A percentile compares a stretch with the other conserved stretches of the same genome.
Evolutionary conservation across 2,329 filamentous ascomycete genomes (phyloP).

Genomic region (Chaetoscypha palmicola): DNA sequence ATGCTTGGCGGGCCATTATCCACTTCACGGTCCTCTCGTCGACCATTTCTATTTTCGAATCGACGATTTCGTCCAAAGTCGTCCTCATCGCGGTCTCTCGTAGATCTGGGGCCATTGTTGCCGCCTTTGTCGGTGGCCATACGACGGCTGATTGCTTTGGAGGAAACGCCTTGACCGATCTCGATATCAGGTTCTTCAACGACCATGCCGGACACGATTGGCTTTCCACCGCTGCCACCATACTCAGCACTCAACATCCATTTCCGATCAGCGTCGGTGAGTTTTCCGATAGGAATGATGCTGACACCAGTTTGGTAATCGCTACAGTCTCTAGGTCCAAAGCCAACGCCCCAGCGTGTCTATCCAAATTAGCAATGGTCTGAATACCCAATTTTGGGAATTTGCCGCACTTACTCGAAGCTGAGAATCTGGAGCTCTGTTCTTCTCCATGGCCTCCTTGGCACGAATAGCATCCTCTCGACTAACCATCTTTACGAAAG

Average conservation of each 20-base stretch:
- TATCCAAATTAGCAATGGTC: conserved; percentile 35
- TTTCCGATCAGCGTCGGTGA: conserved; percentile 94
- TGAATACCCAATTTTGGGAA: background rate
- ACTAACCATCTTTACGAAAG: conserved; percentile 97
- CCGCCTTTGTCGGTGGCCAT: conserved; percentile 65
- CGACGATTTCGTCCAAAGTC: conserved; percentile 22
- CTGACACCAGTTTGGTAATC: conserved; percentile 91
- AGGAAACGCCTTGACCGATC: conserved; percentile 94
- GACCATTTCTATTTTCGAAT: conserved; percentile 14
- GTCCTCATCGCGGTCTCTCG: conserved; percentile 29
- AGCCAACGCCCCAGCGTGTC: conserved; percentile 97
- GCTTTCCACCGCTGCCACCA: conserved; percentile 79
- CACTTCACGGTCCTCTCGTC: conserved; percentile 11
- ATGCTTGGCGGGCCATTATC: conserved; percentile 15
- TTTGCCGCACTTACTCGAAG: conserved; percentile 22
- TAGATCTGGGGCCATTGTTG: conserved; percentile 55
- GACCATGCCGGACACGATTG: conserved; percentile 75
- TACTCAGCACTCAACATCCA: conserved; percentile 95
- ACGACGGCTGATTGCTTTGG: conserved; percentile 70
- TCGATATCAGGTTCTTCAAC: conserved; percentile 98
- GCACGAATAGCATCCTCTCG: conserved; percentile 77
- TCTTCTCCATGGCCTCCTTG: conserved; percentile 80
- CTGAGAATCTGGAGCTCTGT: conserved; percentile 58
- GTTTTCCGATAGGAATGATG: conserved; percentile 81
- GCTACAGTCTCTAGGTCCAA: conserved; percentile 93